A percentile compares a stretch with the other conserved stretches of the same genome.
phyloP scores from a whole-genome alignment of 306 rosid species.

The Glycine latifolia region DNA sequence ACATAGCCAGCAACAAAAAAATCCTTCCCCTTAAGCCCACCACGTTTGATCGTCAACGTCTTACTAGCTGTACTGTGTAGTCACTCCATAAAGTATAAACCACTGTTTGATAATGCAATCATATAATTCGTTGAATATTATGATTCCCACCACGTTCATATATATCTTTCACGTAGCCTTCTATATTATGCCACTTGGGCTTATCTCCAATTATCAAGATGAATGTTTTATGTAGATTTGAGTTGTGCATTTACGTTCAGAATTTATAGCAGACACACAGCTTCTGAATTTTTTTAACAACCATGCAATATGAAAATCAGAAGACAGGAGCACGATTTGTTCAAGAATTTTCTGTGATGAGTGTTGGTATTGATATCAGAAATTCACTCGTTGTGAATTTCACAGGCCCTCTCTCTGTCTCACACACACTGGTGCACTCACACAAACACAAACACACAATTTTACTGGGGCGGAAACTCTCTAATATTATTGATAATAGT shows the following conservation, averaged over 20 bases:
- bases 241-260: not conserved
- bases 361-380: too few relatives aligned
- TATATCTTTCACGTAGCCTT: constrained; percentile 17
- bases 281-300: not conserved
- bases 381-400: too few relatives aligned
- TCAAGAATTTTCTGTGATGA: not conserved
- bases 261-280: not conserved
- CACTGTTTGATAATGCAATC: constrained; percentile 1
- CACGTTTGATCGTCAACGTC: constrained; percentile 30
- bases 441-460: too few relatives aligned
- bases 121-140: constrained; percentile 24
- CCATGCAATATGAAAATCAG: not conserved
- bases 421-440: too few relatives aligned
- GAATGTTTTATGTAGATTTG: not conserved
- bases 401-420: too few relatives aligned
- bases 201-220: constrained; percentile 2
- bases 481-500: too few relatives aligned
- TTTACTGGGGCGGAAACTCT: too few relatives aligned
- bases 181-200: not conserved
- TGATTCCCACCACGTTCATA: constrained; percentile 19
- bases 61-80: constrained; percentile 8
- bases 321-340: not conserved
- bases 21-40: constrained; percentile 42
- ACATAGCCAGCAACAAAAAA: constrained; percentile 14
- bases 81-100: not conserved